A percentile compares a stretch with the other conserved stretches of the same genome.
Evolutionary conservation across 2,329 filamentous ascomycete species (phyloP).

Genomic region (Aspergillus pseudonomiae): DNA sequence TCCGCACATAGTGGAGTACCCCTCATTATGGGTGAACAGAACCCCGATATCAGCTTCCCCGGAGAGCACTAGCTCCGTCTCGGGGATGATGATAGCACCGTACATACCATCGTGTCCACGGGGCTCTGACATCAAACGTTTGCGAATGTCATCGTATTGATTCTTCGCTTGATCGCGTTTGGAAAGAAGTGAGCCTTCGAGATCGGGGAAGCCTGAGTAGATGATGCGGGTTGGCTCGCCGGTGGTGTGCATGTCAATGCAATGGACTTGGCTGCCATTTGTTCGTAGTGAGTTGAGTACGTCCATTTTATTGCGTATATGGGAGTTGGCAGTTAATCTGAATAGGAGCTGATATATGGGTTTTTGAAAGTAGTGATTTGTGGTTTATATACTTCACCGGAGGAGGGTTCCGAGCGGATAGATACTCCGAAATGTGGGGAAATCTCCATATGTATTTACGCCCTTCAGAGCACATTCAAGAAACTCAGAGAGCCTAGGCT

Average conservation of each 20-base stretch:
- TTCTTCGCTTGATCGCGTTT: constrained; percentile 43
- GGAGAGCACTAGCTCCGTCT: constrained; percentile 45
- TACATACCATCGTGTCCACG: constrained; percentile 58
- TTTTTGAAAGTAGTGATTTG: not conserved
- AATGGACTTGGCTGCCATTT: constrained; percentile 22
- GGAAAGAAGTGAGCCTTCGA: constrained; percentile 45
- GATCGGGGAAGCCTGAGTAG: constrained; percentile 42
- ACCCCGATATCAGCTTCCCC: constrained; percentile 53
- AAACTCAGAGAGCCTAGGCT: not conserved
- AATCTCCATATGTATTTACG: not conserved
- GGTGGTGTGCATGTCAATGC: constrained; percentile 52
- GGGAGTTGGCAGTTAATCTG: not conserved
- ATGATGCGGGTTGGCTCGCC: constrained; percentile 55
- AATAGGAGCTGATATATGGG: not conserved
- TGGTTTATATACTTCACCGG: not conserved
- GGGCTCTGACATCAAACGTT: constrained; percentile 50
- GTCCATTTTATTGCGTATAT: not conserved
- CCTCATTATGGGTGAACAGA: constrained; percentile 53
- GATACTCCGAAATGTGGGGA: not conserved
- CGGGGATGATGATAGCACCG: constrained; percentile 48
- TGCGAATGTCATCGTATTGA: constrained; percentile 46
- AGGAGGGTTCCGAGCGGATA: not conserved
- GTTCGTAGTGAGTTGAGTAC: not conserved
- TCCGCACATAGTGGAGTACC: constrained; percentile 56
- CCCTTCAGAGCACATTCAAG: not conserved